Evolutionary conservation across 495 filamentous ascomycete genomes (phyloP).

Genomic region (Astrothelium subdiscretum): DNA sequence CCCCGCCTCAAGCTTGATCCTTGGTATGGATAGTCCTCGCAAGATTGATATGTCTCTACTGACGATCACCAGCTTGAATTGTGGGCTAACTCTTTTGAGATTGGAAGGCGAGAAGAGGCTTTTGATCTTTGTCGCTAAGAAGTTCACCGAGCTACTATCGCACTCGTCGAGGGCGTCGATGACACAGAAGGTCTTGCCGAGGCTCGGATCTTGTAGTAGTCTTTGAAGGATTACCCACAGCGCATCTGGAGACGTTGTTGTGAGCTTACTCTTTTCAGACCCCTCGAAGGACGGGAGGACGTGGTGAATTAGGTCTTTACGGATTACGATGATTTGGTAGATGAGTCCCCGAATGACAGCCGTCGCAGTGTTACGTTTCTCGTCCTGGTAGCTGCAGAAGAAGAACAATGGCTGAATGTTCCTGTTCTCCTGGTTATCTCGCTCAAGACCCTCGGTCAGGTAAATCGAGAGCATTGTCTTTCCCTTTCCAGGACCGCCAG

Average conservation of each 20-base stretch:
- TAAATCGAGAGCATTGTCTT: conserved; percentile 41
- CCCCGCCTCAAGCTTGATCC: conserved; percentile 19
- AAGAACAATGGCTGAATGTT: conserved; percentile 28
- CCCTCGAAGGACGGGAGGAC: conserved; percentile 20
- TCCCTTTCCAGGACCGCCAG: conserved; percentile 38
- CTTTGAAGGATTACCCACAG: conserved; percentile 30
- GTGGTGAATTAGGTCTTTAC: conserved; percentile 17
- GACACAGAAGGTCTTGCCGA: conserved; percentile 27
- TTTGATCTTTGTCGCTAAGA: conserved; percentile 26
- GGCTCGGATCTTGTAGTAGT: conserved; percentile 21
- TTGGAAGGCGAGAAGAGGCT: conserved; percentile 14
- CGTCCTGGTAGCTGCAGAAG: conserved; percentile 35
- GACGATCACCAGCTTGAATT: conserved; percentile 29
- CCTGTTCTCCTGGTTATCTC: background rate
- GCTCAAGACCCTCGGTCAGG: conserved; percentile 33
- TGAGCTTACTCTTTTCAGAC: conserved; percentile 23
- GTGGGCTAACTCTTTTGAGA: conserved; percentile 7
- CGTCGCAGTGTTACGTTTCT: conserved; percentile 35
- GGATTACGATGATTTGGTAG: conserved; percentile 20
- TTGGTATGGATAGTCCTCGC: conserved; percentile 9
- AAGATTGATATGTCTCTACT: conserved; percentile 19
- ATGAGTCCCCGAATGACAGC: conserved; percentile 34
- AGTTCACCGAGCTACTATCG: conserved; percentile 28
- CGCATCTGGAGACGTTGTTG: conserved; percentile 22
- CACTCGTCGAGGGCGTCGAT: conserved; percentile 40